Conservation (phyloP, 257 asterid species). For the Cordia subcordata region DNA sequence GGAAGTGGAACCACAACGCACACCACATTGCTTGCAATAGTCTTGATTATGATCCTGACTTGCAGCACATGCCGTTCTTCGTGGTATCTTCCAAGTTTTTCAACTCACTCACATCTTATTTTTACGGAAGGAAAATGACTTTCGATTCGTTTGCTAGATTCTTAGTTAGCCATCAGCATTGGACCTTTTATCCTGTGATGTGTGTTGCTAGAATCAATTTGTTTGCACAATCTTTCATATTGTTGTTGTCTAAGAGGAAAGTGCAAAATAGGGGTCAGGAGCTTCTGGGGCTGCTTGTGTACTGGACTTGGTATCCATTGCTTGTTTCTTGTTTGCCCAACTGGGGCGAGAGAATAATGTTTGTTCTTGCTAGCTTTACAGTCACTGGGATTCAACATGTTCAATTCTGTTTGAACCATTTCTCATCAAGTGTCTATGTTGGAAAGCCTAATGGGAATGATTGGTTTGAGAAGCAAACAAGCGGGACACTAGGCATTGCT, state of each 20-base stretch:
- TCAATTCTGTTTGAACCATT: conserved; percentile 78
- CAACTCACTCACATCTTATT: conserved; percentile 50
- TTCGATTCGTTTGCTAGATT: conserved; percentile 56
- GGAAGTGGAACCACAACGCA: conserved; percentile 87
- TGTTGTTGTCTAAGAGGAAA: conserved; percentile 42
- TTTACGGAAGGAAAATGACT: conserved; percentile 43
- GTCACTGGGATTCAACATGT: conserved; percentile 75
- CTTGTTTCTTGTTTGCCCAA: conserved; percentile 64
- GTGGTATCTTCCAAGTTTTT: conserved; percentile 72
- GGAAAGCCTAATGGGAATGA: conserved; percentile 72
- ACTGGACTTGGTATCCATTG: conserved; percentile 86
- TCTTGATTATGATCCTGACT: conserved; percentile 84
- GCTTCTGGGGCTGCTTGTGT: conserved; percentile 55
- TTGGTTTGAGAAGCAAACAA: conserved; percentile 88
- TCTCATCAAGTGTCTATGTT: conserved; percentile 54
- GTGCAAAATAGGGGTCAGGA: conserved; percentile 52
- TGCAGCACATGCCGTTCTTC: conserved; percentile 74
- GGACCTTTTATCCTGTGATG: conserved; percentile 84
- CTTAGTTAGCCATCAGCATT: conserved; percentile 68
- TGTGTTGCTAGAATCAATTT: conserved; percentile 67
- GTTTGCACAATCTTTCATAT: conserved; percentile 56
- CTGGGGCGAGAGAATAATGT: conserved; percentile 53
- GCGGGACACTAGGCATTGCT: conserved; percentile 49
- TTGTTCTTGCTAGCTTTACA: conserved; percentile 48
- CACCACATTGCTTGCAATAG: conserved; percentile 89